These are phyloP conservation scores for Spergularia azorica DNA, from an alignment of 179 eudicot species.

Conservation along the genomic window DNA sequence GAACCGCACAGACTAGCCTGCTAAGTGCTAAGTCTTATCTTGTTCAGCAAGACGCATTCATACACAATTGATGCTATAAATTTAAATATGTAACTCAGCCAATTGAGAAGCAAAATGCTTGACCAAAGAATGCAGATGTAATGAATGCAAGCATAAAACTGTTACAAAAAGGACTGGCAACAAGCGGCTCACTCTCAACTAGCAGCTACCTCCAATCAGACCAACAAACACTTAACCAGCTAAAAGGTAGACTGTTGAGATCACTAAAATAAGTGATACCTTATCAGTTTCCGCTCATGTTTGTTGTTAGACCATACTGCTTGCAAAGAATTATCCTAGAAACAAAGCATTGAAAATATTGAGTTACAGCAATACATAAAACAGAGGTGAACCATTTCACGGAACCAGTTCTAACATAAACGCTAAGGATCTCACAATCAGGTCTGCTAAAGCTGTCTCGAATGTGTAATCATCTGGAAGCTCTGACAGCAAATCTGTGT, in stretches of 20 bases:
- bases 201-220: background rate
- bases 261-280: constrained; percentile 36
- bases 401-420: background rate
- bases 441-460: constrained; percentile 76
- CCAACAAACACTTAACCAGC: background rate
- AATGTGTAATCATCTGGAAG: constrained; percentile 70
- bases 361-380: background rate
- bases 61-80: background rate
- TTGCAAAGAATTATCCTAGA: constrained; percentile 79
- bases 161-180: no score
- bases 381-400: background rate
- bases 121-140: no score
- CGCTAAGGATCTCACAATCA: constrained; percentile 51
- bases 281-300: constrained; percentile 46
- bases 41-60: background rate
- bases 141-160: no score
- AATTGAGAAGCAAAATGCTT: no score
- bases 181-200: background rate
- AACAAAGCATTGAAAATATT: background rate
- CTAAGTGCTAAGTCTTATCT: no score
- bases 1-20: no score
- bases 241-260: background rate
- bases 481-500: constrained; percentile 62
- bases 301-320: constrained; percentile 63
- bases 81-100: no score